Evolutionary conservation across 169 alveolate species (phyloP).

Genomic region (Plasmodium coatneyi): DNA sequence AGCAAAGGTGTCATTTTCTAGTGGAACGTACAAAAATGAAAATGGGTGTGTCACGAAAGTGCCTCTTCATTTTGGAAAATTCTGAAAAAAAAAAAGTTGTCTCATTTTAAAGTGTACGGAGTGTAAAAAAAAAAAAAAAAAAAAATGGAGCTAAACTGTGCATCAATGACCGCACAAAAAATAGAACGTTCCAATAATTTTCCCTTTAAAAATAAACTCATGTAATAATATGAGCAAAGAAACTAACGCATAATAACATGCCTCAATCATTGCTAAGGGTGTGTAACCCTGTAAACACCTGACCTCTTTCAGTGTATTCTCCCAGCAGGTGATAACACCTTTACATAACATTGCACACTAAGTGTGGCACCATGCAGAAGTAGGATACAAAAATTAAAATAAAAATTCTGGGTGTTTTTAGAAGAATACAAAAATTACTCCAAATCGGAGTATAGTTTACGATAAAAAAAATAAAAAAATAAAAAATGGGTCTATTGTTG

Average conservation of each 20-base stretch:
- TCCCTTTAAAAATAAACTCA: not conserved
- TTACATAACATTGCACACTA: not conserved
- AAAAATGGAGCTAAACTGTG: not conserved
- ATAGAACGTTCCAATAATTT: not conserved
- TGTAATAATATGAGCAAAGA: not conserved
- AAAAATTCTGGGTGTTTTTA: not conserved
- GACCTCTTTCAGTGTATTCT: not conserved
- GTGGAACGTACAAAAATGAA: not conserved
- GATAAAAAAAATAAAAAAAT: not conserved
- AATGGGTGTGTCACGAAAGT: not conserved
- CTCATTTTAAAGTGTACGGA: not conserved
- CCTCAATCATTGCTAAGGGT: not conserved
- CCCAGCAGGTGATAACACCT: not conserved
- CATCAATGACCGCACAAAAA: not conserved
- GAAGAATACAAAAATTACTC: not conserved
- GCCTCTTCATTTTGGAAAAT: not conserved
- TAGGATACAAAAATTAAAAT: not conserved
- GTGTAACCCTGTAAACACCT: not conserved
- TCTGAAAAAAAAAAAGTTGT: not conserved
- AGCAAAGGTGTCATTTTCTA: not conserved
- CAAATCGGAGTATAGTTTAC: not conserved
- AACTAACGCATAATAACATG: not conserved
- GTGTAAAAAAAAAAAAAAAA: not conserved
- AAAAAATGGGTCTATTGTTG: not conserved
- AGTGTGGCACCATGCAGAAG: not conserved